Evolutionary conservation across 2,329 filamentous ascomycete genomes (phyloP).

Genomic region (Neurospora crassa): DNA sequence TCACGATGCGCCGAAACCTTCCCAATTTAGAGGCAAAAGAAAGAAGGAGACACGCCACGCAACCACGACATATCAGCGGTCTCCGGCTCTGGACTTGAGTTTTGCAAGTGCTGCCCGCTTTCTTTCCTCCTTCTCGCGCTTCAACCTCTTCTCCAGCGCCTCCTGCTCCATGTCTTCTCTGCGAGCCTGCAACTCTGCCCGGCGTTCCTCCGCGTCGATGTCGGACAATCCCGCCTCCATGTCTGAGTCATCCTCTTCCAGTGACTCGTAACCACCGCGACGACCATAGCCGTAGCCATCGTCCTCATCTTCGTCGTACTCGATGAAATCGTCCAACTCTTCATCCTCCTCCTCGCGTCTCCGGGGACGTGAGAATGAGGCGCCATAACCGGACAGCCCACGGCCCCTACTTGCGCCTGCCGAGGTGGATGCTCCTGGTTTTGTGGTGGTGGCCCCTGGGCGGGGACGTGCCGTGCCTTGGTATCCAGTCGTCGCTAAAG

Average conservation of each 20-base stretch:
- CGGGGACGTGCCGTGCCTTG: slow-evolving; percentile 54
- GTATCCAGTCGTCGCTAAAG: slow-evolving; percentile 54
- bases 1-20: background rate
- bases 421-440: slow-evolving; percentile 14
- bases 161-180: slow-evolving; percentile 59
- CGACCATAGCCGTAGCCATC: slow-evolving; percentile 21
- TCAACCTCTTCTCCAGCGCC: slow-evolving; percentile 50
- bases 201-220: slow-evolving; percentile 60
- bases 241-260: slow-evolving; percentile 58
- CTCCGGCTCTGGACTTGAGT: slow-evolving; percentile 8
- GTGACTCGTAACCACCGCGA: slow-evolving; percentile 42
- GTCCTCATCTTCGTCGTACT: slow-evolving; percentile 49
- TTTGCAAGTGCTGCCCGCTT: slow-evolving; percentile 25
- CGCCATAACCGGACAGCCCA: slow-evolving; percentile 20
- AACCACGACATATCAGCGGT: slow-evolving; percentile 6
- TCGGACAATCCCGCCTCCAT: slow-evolving; percentile 72
- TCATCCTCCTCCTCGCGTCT: slow-evolving; percentile 54
- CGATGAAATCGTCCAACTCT: slow-evolving; percentile 50
- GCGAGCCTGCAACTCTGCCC: slow-evolving; percentile 51
- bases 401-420: slow-evolving; percentile 9
- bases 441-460: slow-evolving; percentile 27
- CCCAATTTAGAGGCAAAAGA: background rate
- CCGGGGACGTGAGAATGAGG: slow-evolving; percentile 22
- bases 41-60: background rate
- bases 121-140: slow-evolving; percentile 51